Evolutionary conservation across 108 stramenopile genomes (phyloP), one percentile per base, ranked within the genome.

Genomic region (Stephanodiscus minutulus): DNA sequence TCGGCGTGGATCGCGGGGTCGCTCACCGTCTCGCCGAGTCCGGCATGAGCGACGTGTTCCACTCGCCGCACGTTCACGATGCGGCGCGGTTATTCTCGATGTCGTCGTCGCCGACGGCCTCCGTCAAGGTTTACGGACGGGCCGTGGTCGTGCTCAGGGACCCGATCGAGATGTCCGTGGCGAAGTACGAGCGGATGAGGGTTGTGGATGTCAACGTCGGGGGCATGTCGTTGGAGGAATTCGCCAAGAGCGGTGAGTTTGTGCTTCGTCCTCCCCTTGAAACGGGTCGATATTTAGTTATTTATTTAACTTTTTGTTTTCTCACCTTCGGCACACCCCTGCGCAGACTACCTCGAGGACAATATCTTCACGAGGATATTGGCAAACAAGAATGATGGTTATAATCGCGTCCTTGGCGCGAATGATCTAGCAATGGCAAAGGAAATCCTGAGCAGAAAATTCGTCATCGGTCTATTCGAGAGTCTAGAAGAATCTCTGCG

Each of bases 361-460:
- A 83, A 83, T 54, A 68, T 68, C 29, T 60, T 77, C 3, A 80
- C 79, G 3, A 48, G 79, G 41, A 61, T 50, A n/a, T 57, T 83
- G 11, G 64, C 72, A 1, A 59, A 66, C 21, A 66, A 73, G 36
- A 37, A 44, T 15, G n/a, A 56, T 35, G 9, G 9, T 27, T 52
- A 25, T 18, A 41, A 41, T 41, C 9, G 1, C 39, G 11, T 61
- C 12, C 53, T 82, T 1, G 33, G 31, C 56, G 37, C 48, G 12
- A 29, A 59, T 15, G 66, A 82, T 59, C 6, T 74, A 29, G 54
- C 73, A 9, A 27, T 68, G 39, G 82, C 82, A n/a, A 82, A 82
- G 36, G 72, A 73, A 64, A 59, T 82, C 15, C 72, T 82, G 18
- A 67, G 73, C 36, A 72, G 77, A 3, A 82, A 82, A 72, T 78